phyloP scores from a whole-genome alignment of 2,329 filamentous ascomycete genomes.

The Colletotrichum cuscutae region DNA sequence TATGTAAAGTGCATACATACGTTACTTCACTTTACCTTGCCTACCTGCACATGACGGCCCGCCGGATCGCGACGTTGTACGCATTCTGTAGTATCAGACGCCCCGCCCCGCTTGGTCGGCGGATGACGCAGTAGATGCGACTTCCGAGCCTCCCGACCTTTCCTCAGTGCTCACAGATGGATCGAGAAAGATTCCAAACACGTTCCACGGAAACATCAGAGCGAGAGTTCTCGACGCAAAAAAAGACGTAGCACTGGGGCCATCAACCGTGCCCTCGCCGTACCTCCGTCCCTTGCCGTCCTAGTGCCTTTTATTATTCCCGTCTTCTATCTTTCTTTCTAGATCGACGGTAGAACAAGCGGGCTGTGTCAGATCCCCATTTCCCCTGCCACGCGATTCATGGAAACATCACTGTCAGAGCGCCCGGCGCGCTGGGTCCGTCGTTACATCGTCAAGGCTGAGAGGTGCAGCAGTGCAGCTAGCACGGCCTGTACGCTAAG shows the following conservation, averaged over 20 bases:
- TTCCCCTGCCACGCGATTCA: not conserved
- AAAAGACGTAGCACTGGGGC: not conserved
- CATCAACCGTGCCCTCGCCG: no score
- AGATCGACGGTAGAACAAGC: conserved; percentile 26
- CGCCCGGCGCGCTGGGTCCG: not conserved
- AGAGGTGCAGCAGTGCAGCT: not conserved
- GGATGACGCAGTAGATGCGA: conserved; percentile 1
- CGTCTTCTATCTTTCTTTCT: not conserved
- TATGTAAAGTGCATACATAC: not conserved
- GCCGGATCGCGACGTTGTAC: not conserved
- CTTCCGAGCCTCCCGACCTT: not conserved
- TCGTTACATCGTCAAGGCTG: conserved; percentile 9
- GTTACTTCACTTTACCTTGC: no score
- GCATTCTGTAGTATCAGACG: conserved; percentile 10
- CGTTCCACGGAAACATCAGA: conserved; percentile 13
- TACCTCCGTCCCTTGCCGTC: not conserved
- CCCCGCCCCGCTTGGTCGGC: conserved; percentile 5
- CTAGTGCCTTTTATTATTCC: not conserved
- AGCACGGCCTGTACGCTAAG: not conserved
- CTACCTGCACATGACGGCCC: conserved; percentile 4
- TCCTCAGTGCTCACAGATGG: not conserved
- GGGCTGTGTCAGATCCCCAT: not conserved
- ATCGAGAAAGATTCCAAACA: conserved; percentile 18
- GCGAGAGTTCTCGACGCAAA: not conserved
- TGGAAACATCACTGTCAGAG: not conserved